phyloP scores from a whole-genome alignment of 495 filamentous ascomycete species.

The Corynascus novoguineensis region DNA sequence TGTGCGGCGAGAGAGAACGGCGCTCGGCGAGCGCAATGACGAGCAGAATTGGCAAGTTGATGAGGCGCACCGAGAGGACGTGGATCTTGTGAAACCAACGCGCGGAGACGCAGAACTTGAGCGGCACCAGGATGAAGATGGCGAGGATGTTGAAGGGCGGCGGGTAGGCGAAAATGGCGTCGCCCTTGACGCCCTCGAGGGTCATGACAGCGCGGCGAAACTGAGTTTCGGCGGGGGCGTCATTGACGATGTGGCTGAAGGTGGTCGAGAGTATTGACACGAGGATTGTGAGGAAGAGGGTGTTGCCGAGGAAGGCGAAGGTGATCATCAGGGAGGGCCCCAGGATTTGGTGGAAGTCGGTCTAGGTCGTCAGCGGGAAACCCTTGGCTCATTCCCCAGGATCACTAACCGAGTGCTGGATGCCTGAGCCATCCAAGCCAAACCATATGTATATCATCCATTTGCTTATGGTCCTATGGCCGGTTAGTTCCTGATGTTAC shows the following conservation, averaged over 20 bases:
- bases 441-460: constrained; percentile 86
- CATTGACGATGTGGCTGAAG: constrained; percentile 58
- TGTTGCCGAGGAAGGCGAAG: constrained; percentile 71
- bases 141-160: constrained; percentile 71
- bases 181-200: constrained; percentile 69
- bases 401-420: constrained; percentile 54
- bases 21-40: constrained; percentile 56
- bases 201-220: constrained; percentile 68
- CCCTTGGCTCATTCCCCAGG: background rate
- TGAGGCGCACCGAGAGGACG: constrained; percentile 54
- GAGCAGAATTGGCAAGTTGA: constrained; percentile 62
- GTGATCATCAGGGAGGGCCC: constrained; percentile 65
- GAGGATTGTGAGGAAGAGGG: constrained; percentile 68
- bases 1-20: constrained; percentile 36
- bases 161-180: constrained; percentile 67
- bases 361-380: constrained; percentile 19
- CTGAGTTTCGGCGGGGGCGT: constrained; percentile 63
- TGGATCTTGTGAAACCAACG: constrained; percentile 78
- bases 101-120: constrained; percentile 58
- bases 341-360: constrained; percentile 59
- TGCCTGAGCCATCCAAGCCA: constrained; percentile 66
- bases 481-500: constrained; percentile 9
- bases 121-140: constrained; percentile 55
- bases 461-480: constrained; percentile 56
- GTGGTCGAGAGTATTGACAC: constrained; percentile 71